Percentiles rank a stretch among this genome's conserved stretches.
Conservation (phyloP, 257 asterid species). For the Solanum microdontum region DNA sequence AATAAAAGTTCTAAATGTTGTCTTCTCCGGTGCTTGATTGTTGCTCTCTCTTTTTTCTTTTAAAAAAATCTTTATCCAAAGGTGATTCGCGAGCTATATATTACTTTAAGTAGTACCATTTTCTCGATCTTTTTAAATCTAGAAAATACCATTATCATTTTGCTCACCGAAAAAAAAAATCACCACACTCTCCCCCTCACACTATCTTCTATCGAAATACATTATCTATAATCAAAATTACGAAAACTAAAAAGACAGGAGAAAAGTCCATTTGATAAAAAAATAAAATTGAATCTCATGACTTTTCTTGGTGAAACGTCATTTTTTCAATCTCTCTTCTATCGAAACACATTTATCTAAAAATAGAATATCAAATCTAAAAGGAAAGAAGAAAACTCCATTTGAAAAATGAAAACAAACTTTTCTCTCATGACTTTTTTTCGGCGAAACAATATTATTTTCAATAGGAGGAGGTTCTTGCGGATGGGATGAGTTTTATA, state of each 20-base stretch:
- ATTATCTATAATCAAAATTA: background rate
- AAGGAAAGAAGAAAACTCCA: background rate
- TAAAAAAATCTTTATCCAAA: too few relatives aligned
- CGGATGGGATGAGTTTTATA: background rate
- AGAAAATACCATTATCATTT: too few relatives aligned
- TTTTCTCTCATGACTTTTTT: background rate
- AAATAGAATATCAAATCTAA: too few relatives aligned
- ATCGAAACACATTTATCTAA: background rate
- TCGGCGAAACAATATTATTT: background rate
- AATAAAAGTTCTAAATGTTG: background rate
- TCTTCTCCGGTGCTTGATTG: background rate
- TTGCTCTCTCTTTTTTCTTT: background rate
- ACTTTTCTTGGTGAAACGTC: background rate
- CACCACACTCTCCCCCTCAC: background rate
- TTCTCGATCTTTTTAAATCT: background rate
- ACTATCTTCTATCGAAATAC: background rate
- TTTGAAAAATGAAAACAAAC: background rate
- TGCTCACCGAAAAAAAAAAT: too few relatives aligned
- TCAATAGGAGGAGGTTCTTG: background rate
- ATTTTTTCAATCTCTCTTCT: background rate
- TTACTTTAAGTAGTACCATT: too few relatives aligned
- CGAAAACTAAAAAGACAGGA: background rate
- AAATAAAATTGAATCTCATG: rapidly evolving
- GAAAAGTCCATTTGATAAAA: background rate
- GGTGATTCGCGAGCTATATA: background rate